Evolutionary conservation across 768 basidiomycete species (phyloP).

Genomic region (Naganishia vaughanmartiniae): DNA sequence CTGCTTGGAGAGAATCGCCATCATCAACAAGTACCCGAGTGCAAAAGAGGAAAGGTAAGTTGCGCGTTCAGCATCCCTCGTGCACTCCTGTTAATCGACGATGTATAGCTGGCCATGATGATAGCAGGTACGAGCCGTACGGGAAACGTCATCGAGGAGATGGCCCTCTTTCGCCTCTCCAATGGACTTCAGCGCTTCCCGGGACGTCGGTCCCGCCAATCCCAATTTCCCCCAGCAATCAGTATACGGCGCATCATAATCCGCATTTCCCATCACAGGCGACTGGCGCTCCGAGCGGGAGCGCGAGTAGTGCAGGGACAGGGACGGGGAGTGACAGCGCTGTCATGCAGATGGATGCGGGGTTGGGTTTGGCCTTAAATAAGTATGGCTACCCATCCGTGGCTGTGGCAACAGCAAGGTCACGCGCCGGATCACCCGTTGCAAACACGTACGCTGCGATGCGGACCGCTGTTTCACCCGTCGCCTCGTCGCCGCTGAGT

Average conservation of each 20-base stretch:
- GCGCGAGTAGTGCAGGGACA: constrained; percentile 1
- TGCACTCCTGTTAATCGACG: no score
- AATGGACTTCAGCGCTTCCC: constrained; percentile 15
- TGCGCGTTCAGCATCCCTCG: background rate
- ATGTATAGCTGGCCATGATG: constrained; percentile 23
- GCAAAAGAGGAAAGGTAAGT: constrained; percentile 31
- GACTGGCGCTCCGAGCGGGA: background rate
- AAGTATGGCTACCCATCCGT: constrained; percentile 17
- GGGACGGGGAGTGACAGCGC: background rate
- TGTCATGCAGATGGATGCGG: constrained; percentile 1
- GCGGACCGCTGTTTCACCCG: constrained; percentile 31
- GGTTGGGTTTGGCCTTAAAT: constrained; percentile 1
- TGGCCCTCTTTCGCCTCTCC: constrained; percentile 13
- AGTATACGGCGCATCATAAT: constrained; percentile 1
- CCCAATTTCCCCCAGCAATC: constrained; percentile 3
- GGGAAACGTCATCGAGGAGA: constrained; percentile 29
- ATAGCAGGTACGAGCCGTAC: constrained; percentile 32
- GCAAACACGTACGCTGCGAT: constrained; percentile 24
- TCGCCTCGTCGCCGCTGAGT: constrained; percentile 30
- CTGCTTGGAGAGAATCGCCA: constrained; percentile 31
- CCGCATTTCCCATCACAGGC: background rate
- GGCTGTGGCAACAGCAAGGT: constrained; percentile 15
- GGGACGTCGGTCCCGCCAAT: constrained; percentile 8
- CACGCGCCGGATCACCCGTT: constrained; percentile 27
- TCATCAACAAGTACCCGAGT: constrained; percentile 18